Evolutionary conservation across 768 basidiomycete species (phyloP), one percentile per base, ranked within the genome.

Genomic region (Suillus bovinus): DNA sequence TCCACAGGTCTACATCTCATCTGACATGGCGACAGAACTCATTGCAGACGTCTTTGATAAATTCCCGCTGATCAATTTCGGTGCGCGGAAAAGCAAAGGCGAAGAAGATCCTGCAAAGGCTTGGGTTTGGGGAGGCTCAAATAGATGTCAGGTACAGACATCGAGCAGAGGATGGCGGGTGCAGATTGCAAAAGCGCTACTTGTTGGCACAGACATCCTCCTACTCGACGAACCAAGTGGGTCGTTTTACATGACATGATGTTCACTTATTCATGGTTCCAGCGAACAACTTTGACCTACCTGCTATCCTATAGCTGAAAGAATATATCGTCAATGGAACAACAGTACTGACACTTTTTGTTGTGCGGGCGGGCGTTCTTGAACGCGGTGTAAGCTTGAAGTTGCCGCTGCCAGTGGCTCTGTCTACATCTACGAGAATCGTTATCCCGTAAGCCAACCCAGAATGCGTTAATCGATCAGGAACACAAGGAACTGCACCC

Each of bases 91-190:
- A 49, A 34, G 63, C 63, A 2, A 66, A 69, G 16, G 88, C 87
- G 1, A 77, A 80, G 39, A 68, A 69, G 0, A 83, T 90, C 58
- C 77, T 90, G 13, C 67, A 73, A 24, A 88, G 89, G 1, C 75
- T 91, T 2, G 88, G 88, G 0, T 90, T 90, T 72, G 73, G 72
- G 0, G 70, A 77, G 39, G 74, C 75, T 16, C 70, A 68, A 54
- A 70, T 76, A 10, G 70, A 74, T 10, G 61, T 55, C 4, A 36
- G 46, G 65, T 66, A 5, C 76, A 78, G 60, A 74, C 78, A 0
- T 74, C 90, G 27, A 86, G 84, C 29, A 88, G 88, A 20, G 89
- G 88, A 0, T 90, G 88, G 88, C 73, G 82, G 44, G 84, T 85
- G 49, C 78, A 87, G 22, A 83, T 83, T 61, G 88, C 87, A 5